Evolutionary conservation across 441 rosid genomes (phyloP), one percentile per base, ranked within the genome.

Genomic region (Eugenia klotzschiana): DNA sequence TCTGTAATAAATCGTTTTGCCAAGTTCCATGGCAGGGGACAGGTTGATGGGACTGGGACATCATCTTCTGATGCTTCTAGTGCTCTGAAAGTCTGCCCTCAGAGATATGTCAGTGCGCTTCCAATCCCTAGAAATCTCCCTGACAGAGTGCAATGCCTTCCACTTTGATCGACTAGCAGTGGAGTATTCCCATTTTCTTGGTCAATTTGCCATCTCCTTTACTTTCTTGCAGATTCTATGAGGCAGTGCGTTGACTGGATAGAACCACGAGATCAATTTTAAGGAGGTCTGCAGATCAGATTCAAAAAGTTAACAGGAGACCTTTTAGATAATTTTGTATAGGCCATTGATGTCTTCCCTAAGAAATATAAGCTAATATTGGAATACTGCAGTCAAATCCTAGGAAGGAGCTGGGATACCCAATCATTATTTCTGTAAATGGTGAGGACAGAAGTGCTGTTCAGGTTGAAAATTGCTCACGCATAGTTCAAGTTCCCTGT

Each of bases 1-100:
- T 88, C 93, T 26, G 94, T 95, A 58, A 94, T 95, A 84, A 95
- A 94, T 89, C 98, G 97, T 23, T 96, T 95, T 87, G 98, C 98
- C 22, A 93, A 87, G 90, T 96, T 94, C 84, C 96, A 95, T 86
- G 89, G 89, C 23, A 89, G 90, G 85, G 90, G 92, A 80, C 90
- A 82, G 46, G 87, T 82, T 40, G 95, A 90, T n/a, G 87, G 85
- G 79, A 69, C 88, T 79, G 93, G 89, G 89, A 82, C 84, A 83
- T 90, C 94, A 52, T 84, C 89, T 13, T 89, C 93, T 33, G 88
- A 52, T 33, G 58, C 85, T 49, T 80, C 82, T 53, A 86, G 81
- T 88, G 51, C 90, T 58, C 89, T 86, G 74, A 93, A 82, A 89
- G 86, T 88, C 86, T 87, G 64, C 57, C 92, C 90, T 69, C 98